Evolutionary conservation across 371 early-diverging fungal genomes (phyloP), one percentile per base, ranked within the genome.

Genomic region (Furculomyces boomerangus): DNA sequence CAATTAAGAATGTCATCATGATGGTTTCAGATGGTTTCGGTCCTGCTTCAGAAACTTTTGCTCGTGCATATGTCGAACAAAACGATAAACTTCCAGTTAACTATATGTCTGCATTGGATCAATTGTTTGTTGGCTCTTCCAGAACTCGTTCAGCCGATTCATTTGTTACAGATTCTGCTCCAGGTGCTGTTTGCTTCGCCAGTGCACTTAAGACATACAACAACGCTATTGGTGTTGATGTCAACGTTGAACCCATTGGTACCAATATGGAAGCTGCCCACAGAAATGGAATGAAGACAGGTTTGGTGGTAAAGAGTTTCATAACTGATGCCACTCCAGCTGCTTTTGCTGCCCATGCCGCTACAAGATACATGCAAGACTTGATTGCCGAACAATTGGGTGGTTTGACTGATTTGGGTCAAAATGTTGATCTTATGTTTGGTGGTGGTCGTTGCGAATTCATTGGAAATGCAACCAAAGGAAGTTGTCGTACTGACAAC

Each of bases 221-320:
- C 62, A 86, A 81, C 13, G 96, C 92, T 16, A 84, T 92, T 56
- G 86, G 73, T 45, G 64, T 68, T 14, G 41, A 50, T 13, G 35
- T 46, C 2, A 56, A 56, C 39, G 53, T 78, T 31, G 25, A 64
- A 1, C 90, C 94, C 2, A 91, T 93, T 60, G 93, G 90, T 26
- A 94, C 93, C 0, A 79, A 93, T 2, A 65, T 96, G 37, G 96
- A 96, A 67, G 86, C 93, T 0, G 96, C 96, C 57, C 90, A 93
- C 60, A 63, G 56, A 60, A 66, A 14, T 81, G 84, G 22, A 79
- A 84, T 73, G 43, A 43, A 76, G 22, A 96, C 96, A 0, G 96
- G 90, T 10, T 66, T 93, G 28, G 92, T 96, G 7, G 92, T 77
- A 3, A 96, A 93, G 14, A 84, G 84, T 16, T 78, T 93, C 50